Evolutionary conservation across 2,329 filamentous ascomycete genomes (phyloP).

Genomic region (Pyrenophora seminiperda): DNA sequence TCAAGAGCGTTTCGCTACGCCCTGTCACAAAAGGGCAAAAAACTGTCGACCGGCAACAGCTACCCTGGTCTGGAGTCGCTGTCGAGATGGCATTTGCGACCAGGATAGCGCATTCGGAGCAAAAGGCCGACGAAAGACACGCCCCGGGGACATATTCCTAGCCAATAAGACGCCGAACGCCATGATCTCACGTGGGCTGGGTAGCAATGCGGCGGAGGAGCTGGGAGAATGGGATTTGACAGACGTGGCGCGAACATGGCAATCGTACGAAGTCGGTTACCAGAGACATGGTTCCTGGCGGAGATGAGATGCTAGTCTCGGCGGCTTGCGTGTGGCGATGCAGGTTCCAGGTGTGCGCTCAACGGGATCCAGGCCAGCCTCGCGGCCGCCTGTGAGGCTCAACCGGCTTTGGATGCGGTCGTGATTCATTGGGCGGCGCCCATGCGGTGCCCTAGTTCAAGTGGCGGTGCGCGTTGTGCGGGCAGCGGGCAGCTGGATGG

Average conservation of each 20-base stretch:
- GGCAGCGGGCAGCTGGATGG: too few species aligned
- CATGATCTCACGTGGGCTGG: constrained; percentile 14
- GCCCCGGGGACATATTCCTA: constrained; percentile 10
- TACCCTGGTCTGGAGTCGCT: background rate
- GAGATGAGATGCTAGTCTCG: constrained; percentile 7
- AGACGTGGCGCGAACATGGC: background rate
- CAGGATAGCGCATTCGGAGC: constrained; percentile 12
- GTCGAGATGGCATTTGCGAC: constrained; percentile 9
- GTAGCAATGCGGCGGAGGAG: background rate
- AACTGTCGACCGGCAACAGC: background rate
- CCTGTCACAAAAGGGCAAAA: background rate
- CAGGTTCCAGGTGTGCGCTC: background rate
- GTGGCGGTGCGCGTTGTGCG: constrained; percentile 2
- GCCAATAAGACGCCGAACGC: constrained; percentile 12
- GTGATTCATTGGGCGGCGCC: constrained; percentile 1
- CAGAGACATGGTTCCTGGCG: background rate
- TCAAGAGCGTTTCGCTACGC: constrained; percentile 3
- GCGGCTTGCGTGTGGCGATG: constrained; percentile 9
- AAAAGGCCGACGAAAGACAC: constrained; percentile 15
- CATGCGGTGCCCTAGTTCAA: background rate
- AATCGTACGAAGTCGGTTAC: background rate
- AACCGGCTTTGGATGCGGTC: background rate
- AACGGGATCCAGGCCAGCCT: constrained; percentile 3
- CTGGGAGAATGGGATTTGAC: background rate
- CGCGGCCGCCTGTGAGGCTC: background rate